A percentile compares a stretch with the other conserved stretches of the same genome.
These are phyloP conservation scores for Didymella pomorum DNA, from an alignment of 2,329 filamentous ascomycete genomes.

Conservation along the genomic window DNA sequence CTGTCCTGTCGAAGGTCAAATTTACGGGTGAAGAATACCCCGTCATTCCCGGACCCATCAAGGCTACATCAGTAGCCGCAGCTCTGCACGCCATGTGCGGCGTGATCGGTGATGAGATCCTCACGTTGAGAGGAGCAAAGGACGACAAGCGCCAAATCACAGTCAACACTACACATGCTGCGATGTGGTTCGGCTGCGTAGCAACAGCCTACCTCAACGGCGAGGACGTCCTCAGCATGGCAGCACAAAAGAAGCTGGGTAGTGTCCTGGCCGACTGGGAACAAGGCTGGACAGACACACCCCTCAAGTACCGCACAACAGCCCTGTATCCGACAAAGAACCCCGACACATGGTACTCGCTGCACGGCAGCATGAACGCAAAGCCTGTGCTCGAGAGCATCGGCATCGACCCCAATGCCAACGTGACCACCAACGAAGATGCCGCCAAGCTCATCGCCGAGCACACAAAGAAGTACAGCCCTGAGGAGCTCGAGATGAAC, in stretches of 20 bases:
- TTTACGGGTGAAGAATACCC: slow-evolving; percentile 54
- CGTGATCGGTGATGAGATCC: slow-evolving; percentile 53
- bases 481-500: slow-evolving; percentile 29
- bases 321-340: slow-evolving; percentile 57
- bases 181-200: slow-evolving; percentile 55
- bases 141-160: slow-evolving; percentile 40
- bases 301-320: slow-evolving; percentile 50
- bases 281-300: slow-evolving; percentile 48
- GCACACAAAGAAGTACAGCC: slow-evolving; percentile 46
- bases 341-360: slow-evolving; percentile 57
- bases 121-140: slow-evolving; percentile 36
- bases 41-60: slow-evolving; percentile 56
- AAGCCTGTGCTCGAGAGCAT: slow-evolving; percentile 56
- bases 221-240: slow-evolving; percentile 30
- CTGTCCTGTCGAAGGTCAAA: slow-evolving; percentile 45
- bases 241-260: slow-evolving; percentile 39
- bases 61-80: slow-evolving; percentile 53
- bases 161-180: slow-evolving; percentile 59
- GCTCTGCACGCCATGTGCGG: slow-evolving; percentile 57
- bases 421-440: slow-evolving; percentile 25
- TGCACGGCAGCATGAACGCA: slow-evolving; percentile 61
- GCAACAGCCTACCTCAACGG: slow-evolving; percentile 52
- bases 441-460: slow-evolving; percentile 33
- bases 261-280: slow-evolving; percentile 52
- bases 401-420: slow-evolving; percentile 51